Percentiles rank a stretch among this genome's conserved stretches.
Evolutionary conservation across 108 stramenopile genomes (phyloP).

Genomic region (Skeletonema tropicum): DNA sequence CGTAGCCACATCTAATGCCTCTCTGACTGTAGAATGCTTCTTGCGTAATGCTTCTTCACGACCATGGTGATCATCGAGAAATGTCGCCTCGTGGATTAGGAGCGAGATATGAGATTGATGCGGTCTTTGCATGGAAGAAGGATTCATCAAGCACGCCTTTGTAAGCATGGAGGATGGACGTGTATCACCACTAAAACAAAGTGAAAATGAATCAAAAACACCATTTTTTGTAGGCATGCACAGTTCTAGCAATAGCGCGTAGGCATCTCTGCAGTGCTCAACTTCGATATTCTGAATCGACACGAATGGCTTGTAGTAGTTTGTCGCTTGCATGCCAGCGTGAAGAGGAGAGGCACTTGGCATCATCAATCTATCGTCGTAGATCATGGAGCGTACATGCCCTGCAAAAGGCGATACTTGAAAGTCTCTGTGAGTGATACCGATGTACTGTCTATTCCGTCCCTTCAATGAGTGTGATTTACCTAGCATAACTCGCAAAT

Average conservation of each 20-base stretch:
- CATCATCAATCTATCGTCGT: constrained; percentile 21
- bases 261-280: constrained; percentile 70
- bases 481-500: constrained; percentile 26
- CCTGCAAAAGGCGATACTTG: constrained; percentile 44
- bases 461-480: constrained; percentile 7
- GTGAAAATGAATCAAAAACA: constrained; percentile 20
- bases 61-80: constrained; percentile 48
- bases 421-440: constrained; percentile 50
- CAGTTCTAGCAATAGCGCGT: constrained; percentile 62
- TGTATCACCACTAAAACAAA: constrained; percentile 83
- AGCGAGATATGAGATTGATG: constrained; percentile 24
- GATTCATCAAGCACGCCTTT: constrained; percentile 45
- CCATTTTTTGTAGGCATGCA: constrained; percentile 14
- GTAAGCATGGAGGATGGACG: constrained; percentile 64
- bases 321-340: constrained; percentile 2
- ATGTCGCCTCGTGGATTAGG: constrained; percentile 66
- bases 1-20: constrained; percentile 55
- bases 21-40: constrained; percentile 56
- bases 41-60: constrained; percentile 49
- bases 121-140: background rate
- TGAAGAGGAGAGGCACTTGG: constrained; percentile 13
- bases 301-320: constrained; percentile 51
- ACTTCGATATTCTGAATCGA: constrained; percentile 67
- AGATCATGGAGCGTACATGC: constrained; percentile 23
- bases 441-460: constrained; percentile 22